Evolutionary conservation across 257 asterid genomes (phyloP).

Genomic region (Solanum dulcamara): DNA sequence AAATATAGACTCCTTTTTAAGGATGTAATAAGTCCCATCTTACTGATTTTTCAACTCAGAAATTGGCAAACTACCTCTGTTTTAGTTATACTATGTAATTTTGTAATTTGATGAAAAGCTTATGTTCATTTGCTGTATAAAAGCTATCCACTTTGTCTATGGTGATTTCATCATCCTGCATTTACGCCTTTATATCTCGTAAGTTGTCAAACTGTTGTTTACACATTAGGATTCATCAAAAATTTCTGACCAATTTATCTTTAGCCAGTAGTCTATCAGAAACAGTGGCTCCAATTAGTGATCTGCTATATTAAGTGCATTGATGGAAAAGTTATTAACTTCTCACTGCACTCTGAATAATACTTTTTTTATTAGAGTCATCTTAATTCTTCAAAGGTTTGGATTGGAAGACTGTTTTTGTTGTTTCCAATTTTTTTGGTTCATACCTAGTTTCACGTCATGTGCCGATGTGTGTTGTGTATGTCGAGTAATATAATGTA

Average conservation of each 20-base stretch:
- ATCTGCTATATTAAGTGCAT: background rate
- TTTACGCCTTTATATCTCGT: background rate
- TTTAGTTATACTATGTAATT: background rate
- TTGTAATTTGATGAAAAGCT: background rate
- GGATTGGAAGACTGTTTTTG: background rate
- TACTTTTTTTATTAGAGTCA: background rate
- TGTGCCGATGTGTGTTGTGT: background rate
- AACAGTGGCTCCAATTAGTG: background rate
- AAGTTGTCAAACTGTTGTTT: background rate
- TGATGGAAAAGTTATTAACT: background rate
- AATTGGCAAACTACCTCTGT: background rate
- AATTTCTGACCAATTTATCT: background rate
- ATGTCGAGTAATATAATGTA: background rate
- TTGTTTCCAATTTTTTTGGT: background rate
- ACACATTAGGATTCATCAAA: background rate
- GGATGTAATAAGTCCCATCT: background rate
- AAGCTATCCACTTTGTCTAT: background rate
- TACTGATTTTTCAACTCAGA: background rate
- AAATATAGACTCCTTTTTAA: background rate
- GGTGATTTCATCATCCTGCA: background rate
- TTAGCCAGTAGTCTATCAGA: background rate
- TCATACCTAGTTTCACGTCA: background rate
- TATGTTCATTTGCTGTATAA: background rate
- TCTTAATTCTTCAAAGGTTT: background rate
- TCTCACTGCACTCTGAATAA: background rate